Conservation (phyloP, 148 eudicot species). For the Pharnaceum exiguum region DNA sequence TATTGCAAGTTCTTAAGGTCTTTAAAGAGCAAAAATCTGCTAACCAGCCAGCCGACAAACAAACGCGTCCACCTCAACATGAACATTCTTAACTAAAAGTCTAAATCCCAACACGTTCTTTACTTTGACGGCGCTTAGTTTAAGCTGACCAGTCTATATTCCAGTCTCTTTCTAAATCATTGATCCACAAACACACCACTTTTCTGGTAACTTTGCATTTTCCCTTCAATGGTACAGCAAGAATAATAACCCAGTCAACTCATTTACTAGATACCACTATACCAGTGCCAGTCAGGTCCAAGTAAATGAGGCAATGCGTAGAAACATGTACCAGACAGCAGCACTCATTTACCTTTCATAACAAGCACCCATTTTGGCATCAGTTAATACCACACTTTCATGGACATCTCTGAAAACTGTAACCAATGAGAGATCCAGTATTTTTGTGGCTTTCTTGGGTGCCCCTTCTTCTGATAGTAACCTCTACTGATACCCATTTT, state of each 20-base stretch:
- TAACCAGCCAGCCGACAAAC: constrained; percentile 8
- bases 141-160: not conserved
- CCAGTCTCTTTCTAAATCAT: not conserved
- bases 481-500: constrained; percentile 4
- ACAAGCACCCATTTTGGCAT: not conserved
- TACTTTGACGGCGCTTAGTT: constrained; percentile 12
- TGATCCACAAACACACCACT: no score
- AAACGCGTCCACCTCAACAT: not conserved
- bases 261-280: not conserved
- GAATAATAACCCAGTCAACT: constrained; percentile 6
- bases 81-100: not conserved
- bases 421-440: constrained; percentile 7
- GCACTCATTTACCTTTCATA: no score
- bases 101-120: not conserved
- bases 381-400: no score
- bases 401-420: constrained; percentile 10
- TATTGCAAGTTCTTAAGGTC: not conserved
- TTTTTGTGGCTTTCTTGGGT: constrained; percentile 8
- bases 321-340: not conserved
- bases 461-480: constrained; percentile 3
- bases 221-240: not conserved
- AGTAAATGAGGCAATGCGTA: not conserved
- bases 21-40: no score
- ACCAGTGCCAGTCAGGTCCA: not conserved
- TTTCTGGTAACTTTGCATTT: not conserved